These are phyloP conservation scores for Phytopythium montanum DNA, from an alignment of 352 stramenopile genomes.

Conservation along the genomic window DNA sequence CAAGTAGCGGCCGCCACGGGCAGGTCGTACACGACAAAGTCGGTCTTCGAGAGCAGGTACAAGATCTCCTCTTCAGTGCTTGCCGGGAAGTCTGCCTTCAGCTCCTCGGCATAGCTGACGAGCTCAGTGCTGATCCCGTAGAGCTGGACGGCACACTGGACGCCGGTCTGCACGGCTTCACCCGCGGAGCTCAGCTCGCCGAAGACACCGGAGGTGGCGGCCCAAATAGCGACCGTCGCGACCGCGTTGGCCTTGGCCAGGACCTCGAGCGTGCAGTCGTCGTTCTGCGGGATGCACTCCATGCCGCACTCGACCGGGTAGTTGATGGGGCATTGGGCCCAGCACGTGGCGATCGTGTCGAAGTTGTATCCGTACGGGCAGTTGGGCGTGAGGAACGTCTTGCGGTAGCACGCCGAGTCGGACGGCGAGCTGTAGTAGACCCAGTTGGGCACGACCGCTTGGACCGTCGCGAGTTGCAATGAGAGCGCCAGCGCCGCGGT, in stretches of 20 bases:
- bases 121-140: conserved; percentile 44
- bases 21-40: conserved; percentile 49
- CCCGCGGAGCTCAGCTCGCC: conserved; percentile 34
- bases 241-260: conserved; percentile 46
- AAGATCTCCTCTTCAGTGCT: conserved; percentile 51
- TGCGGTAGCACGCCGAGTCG: conserved; percentile 49
- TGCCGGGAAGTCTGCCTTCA: conserved; percentile 26
- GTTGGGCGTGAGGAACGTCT: conserved; percentile 27
- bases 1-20: conserved; percentile 44
- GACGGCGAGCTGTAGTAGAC: conserved; percentile 18
- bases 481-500: background rate
- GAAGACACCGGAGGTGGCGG: conserved; percentile 50
- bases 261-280: conserved; percentile 48
- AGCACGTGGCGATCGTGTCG: conserved; percentile 53
- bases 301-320: conserved; percentile 71
- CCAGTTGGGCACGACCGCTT: conserved; percentile 24
- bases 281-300: conserved; percentile 69
- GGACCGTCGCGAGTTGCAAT: background rate
- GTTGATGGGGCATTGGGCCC: conserved; percentile 64
- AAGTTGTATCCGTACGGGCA: conserved; percentile 43
- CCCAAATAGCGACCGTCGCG: conserved; percentile 46
- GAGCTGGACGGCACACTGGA: conserved; percentile 50
- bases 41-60: conserved; percentile 49
- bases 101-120: conserved; percentile 32
- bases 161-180: conserved; percentile 34